phyloP scores from a whole-genome alignment of 2,329 filamentous ascomycete species.

The Xylaria multiplex region DNA sequence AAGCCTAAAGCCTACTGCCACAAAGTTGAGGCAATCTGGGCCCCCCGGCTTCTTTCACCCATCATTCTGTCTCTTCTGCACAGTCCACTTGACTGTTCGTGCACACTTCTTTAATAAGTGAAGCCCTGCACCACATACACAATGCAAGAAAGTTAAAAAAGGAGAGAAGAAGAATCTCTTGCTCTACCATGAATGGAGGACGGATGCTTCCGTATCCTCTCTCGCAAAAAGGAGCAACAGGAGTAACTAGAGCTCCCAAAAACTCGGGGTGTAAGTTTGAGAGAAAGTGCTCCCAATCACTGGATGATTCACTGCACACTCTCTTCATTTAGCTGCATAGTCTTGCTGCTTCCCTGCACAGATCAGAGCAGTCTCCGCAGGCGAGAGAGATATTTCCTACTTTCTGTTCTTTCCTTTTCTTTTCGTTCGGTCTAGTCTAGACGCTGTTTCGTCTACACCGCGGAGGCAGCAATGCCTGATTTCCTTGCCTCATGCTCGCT shows the following conservation, averaged over 20 bases:
- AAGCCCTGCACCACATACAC: too few species aligned
- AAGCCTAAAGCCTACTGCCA: slow-evolving; percentile 3
- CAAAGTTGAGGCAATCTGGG: slow-evolving; percentile 1
- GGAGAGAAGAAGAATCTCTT: slow-evolving; percentile 6
- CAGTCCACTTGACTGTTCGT: not conserved
- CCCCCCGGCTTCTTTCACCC: not conserved
- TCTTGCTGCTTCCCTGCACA: not conserved
- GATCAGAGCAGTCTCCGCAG: not conserved
- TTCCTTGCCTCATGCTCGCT: not conserved
- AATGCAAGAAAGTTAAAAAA: slow-evolving; percentile 5
- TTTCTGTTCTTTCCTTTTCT: not conserved
- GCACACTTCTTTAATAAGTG: too few species aligned
- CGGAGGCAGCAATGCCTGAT: not conserved
- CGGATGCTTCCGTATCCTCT: not conserved
- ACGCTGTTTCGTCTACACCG: not conserved
- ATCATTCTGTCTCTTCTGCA: too few species aligned
- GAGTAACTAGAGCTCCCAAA: not conserved
- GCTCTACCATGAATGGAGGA: not conserved
- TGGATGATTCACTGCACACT: not conserved
- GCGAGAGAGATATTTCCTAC: not conserved
- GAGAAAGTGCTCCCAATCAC: not conserved
- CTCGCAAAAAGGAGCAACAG: slow-evolving; percentile 2
- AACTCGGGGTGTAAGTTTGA: not conserved
- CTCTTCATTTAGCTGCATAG: not conserved
- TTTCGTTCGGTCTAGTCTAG: not conserved